These are phyloP conservation scores for Orobanche coerulescens DNA, from an alignment of 257 asterid genomes.

Conservation along the genomic window DNA sequence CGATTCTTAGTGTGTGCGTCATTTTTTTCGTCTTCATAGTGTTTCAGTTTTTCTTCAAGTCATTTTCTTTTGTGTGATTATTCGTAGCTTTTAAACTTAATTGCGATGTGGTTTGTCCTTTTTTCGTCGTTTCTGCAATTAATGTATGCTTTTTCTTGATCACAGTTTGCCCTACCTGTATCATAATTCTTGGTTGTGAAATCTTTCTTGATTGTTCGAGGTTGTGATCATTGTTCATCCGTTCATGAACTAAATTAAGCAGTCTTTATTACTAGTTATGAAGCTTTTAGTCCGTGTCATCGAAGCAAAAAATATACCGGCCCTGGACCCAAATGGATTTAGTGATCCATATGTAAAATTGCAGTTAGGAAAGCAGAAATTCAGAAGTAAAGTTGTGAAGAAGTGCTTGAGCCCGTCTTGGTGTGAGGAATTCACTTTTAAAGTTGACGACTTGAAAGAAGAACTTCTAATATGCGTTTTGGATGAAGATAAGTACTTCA, in stretches of 20 bases:
- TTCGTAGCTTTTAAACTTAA: slow-evolving; percentile 4
- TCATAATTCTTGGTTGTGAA: slow-evolving; percentile 14
- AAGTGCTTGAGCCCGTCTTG: slow-evolving; percentile 85
- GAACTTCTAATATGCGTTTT: slow-evolving; percentile 67
- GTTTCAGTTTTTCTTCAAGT: neutral
- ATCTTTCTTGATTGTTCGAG: slow-evolving; percentile 16
- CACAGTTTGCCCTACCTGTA: neutral
- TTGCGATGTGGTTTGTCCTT: slow-evolving; percentile 21
- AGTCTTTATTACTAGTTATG: slow-evolving; percentile 28
- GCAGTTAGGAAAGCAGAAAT: slow-evolving; percentile 76
- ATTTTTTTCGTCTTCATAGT: neutral
- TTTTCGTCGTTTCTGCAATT: slow-evolving; percentile 16
- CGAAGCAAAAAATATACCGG: slow-evolving; percentile 73
- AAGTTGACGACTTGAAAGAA: slow-evolving; percentile 79
- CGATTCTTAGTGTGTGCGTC: slow-evolving; percentile 19
- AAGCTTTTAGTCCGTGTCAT: slow-evolving; percentile 90
- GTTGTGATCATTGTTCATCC: neutral
- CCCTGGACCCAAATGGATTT: slow-evolving; percentile 79
- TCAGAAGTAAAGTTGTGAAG: slow-evolving; percentile 72
- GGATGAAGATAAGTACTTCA: slow-evolving; percentile 89
- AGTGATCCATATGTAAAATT: slow-evolving; percentile 93
- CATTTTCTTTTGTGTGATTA: neutral
- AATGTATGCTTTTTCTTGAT: slow-evolving; percentile 1
- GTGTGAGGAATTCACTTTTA: slow-evolving; percentile 85
- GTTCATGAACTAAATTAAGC: neutral